Conservation (phyloP, 164 flowering plant genomes). For the Tetracentron sinense region DNA sequence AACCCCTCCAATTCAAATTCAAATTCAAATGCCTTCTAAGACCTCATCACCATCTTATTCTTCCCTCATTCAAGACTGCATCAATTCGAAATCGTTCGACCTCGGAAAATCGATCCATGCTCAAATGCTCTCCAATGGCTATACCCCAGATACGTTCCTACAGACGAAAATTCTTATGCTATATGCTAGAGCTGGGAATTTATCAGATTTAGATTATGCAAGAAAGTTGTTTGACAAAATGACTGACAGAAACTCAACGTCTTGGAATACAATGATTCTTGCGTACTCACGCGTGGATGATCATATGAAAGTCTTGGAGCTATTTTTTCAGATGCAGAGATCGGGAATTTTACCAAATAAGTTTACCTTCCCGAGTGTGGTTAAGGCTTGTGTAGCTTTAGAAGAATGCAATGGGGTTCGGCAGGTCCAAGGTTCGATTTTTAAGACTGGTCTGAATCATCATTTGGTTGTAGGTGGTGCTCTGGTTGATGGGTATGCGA, state of each 20-base stretch:
- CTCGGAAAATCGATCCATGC: constrained; percentile 14
- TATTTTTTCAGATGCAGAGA: constrained; percentile 3
- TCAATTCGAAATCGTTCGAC: constrained; percentile 8
- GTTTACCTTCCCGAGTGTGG: constrained; percentile 10
- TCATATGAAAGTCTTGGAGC: constrained; percentile 3
- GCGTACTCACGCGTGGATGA: neutral
- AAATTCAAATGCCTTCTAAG: constrained; percentile 3
- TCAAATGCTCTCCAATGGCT: constrained; percentile 9
- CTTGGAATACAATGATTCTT: constrained; percentile 19
- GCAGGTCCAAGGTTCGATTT: constrained; percentile 9
- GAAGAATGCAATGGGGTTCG: constrained; percentile 2
- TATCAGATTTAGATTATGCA: neutral
- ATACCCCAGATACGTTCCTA: constrained; percentile 4
- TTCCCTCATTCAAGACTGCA: constrained; percentile 14
- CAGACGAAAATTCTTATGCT: constrained; percentile 14
- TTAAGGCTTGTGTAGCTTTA: constrained; percentile 8
- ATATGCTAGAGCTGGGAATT: neutral
- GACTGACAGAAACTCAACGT: constrained; percentile 4
- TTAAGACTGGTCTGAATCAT: constrained; percentile 6
- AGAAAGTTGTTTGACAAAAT: constrained; percentile 11
- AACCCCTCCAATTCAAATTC: neutral
- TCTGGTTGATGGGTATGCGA: constrained; percentile 10
- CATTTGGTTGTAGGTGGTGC: constrained; percentile 10
- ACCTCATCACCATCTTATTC: constrained; percentile 2
- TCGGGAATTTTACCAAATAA: constrained; percentile 13